These are phyloP conservation scores for Colletotrichum somersetense DNA, from an alignment of 2,329 filamentous ascomycete genomes.

Conservation along the genomic window DNA sequence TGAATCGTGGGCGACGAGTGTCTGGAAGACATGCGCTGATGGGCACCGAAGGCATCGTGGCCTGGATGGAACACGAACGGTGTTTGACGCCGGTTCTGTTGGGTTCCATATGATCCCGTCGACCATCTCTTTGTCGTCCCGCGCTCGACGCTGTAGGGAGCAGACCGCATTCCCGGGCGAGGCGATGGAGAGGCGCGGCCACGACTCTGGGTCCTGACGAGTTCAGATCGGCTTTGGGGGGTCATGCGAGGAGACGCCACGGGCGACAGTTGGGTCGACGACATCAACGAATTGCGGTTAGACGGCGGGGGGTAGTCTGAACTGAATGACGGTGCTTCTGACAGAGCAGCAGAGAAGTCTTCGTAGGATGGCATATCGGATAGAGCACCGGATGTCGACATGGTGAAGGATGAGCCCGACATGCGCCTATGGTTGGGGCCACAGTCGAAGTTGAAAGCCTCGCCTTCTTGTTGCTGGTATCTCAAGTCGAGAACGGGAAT, in stretches of 20 bases:
- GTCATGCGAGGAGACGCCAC: conserved; percentile 78
- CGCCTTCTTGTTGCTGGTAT: conserved; percentile 64
- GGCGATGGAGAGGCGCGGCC: conserved; percentile 80
- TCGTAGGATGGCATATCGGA: conserved; percentile 80
- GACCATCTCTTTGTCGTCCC: conserved; percentile 81
- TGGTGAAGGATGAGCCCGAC: conserved; percentile 80
- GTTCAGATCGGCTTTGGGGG: conserved; percentile 70
- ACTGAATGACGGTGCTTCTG: conserved; percentile 75
- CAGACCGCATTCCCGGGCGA: conserved; percentile 74
- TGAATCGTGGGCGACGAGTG: conserved; percentile 65
- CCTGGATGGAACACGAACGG: conserved; percentile 74
- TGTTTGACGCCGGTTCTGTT: conserved; percentile 66
- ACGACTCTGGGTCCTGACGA: conserved; percentile 74
- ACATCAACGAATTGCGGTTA: conserved; percentile 78
- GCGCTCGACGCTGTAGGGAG: conserved; percentile 77
- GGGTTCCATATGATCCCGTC: conserved; percentile 77
- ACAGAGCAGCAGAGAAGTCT: conserved; percentile 75
- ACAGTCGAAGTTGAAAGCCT: conserved; percentile 64
- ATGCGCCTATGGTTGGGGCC: conserved; percentile 71
- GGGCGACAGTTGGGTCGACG: conserved; percentile 78
- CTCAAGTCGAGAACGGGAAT: conserved; percentile 73
- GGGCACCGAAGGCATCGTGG: conserved; percentile 69
- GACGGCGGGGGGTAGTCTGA: conserved; percentile 76
- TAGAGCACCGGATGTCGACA: conserved; percentile 74
- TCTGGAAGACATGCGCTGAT: conserved; percentile 67